Percentiles rank a stretch among this genome's conserved stretches.
These are phyloP conservation scores for Ochetophila trinervis DNA, from an alignment of 306 rosid genomes.

Conservation along the genomic window DNA sequence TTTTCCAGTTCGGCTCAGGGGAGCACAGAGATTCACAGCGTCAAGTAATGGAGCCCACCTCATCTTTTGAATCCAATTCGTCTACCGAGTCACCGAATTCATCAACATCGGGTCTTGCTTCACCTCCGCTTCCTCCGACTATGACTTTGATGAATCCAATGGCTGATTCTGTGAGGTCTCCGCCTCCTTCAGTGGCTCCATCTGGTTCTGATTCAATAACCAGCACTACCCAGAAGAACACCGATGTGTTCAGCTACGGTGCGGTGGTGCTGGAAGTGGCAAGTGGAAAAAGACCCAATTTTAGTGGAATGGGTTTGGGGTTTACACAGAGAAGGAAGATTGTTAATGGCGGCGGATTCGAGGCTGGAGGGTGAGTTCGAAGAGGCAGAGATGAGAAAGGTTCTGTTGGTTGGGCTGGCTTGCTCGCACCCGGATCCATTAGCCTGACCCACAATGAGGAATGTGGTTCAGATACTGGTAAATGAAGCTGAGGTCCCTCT, in stretches of 20 bases:
- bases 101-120: conserved; percentile 30
- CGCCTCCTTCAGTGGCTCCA: conserved; percentile 77
- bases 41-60: conserved; percentile 94
- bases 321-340: conserved; percentile 68
- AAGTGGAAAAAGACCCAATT: conserved; percentile 83
- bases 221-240: conserved; percentile 42
- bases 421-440: too few relatives aligned
- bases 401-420: too few relatives aligned
- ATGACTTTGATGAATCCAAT: too few relatives aligned
- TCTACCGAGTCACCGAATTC: conserved; percentile 3
- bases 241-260: conserved; percentile 90
- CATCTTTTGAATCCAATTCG: conserved; percentile 44
- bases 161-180: conserved; percentile 45
- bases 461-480: too few relatives aligned
- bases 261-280: conserved; percentile 97
- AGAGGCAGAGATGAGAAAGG: conserved; percentile 71
- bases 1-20: conserved; percentile 95
- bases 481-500: conserved; percentile 84
- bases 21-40: conserved; percentile 78
- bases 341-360: conserved; percentile 61
- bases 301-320: conserved; percentile 98
- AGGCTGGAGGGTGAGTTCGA: conserved; percentile 63
- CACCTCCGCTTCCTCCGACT: conserved; percentile 80
- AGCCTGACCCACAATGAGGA: too few relatives aligned
- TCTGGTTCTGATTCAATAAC: conserved; percentile 33